Base-by-base conservation (phyloP, 768 basidiomycete species). In the Leccinum boreale region DNA sequence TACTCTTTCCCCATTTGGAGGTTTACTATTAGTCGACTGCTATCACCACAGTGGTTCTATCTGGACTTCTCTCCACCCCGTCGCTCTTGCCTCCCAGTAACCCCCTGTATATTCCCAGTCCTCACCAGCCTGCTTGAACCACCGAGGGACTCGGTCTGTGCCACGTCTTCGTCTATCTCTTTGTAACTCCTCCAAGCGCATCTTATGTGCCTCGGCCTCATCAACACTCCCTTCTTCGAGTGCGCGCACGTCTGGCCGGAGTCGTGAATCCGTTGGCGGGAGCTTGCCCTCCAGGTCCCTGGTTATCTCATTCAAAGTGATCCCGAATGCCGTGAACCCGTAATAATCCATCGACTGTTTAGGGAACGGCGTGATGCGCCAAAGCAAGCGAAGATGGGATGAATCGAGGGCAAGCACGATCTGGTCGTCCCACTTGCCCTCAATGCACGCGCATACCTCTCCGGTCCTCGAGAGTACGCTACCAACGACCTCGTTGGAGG, bases 351-450 rank as follows among this genome's bases (percentile, higher is more conserved):
- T 78, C 17, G 83, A 72, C 65, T 90, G 80, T 65, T 86, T 84
- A 28, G 89, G 87, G 73, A 89, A 92, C 11, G 88, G 84, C 11
- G 79, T 72, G 44, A 85, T 81, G 55, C 87, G 82, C 92, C 92
- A 95, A 51, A 95, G 79, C 46, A 90, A 79, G 55, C 80, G 86
- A 66, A 89, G 83, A 69, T 87, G 83, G 3, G 83, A 85, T 17
- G 81, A 75, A 68, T 87, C 87, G 26, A 87, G 75, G 49, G 81
- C 81, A 61, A 84, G 85, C n/a, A 83, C 81, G 58, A 94, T 73
- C 63, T 85, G 84, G 57, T 93, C 89, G 67, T 94, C 89, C 93
- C 92, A 95, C 70, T 89, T 92, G 49, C 92, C 92, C 70, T 93
- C 91, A n/a, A 94, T 73, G 39, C 80, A 79, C 35, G 86, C 79